Evolutionary conservation across 2,329 filamentous ascomycete species (phyloP).

Genomic region (Neurospora sp.): DNA sequence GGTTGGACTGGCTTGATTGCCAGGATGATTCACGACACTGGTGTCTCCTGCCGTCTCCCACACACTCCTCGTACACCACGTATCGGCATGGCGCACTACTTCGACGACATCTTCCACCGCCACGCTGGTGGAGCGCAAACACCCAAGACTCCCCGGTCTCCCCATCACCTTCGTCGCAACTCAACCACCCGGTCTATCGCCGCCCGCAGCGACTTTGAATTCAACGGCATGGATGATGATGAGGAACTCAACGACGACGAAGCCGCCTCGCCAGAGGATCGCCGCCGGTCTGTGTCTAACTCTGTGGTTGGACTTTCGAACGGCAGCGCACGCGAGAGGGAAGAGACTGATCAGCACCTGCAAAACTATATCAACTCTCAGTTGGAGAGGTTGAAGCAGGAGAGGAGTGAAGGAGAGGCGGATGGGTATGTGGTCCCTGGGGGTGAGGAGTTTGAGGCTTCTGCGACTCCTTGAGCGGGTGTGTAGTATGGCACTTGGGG

Average conservation of each 20-base stretch:
- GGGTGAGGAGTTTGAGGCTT: conserved; percentile 39
- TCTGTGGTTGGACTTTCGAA: conserved; percentile 3
- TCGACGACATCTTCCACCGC: conserved; percentile 76
- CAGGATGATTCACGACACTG: conserved; percentile 95
- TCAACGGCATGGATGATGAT: conserved; percentile 33
- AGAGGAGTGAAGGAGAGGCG: conserved; percentile 25
- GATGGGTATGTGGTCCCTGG: conserved; percentile 25
- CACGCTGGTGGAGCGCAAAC: conserved; percentile 31
- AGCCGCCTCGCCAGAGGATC: conserved; percentile 23
- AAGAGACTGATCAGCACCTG: conserved; percentile 58
- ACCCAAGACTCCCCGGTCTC: conserved; percentile 30
- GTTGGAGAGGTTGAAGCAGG: conserved; percentile 59
- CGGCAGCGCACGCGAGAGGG: conserved; percentile 34
- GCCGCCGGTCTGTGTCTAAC: conserved; percentile 21
- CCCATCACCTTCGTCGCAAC: conserved; percentile 55
- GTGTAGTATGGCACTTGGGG: neutral
- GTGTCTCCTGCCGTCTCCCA: conserved; percentile 79
- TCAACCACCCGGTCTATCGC: conserved; percentile 79
- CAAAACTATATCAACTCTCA: conserved; percentile 76
- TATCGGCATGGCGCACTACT: conserved; percentile 81
- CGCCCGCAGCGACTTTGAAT: conserved; percentile 67
- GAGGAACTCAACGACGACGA: conserved; percentile 28
- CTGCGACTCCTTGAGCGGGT: conserved; percentile 1
- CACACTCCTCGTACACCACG: conserved; percentile 86
- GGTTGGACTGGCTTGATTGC: conserved; percentile 95